Base-by-base conservation (phyloP, 352 stramenopile species). In the Phytophthora europaea region DNA sequence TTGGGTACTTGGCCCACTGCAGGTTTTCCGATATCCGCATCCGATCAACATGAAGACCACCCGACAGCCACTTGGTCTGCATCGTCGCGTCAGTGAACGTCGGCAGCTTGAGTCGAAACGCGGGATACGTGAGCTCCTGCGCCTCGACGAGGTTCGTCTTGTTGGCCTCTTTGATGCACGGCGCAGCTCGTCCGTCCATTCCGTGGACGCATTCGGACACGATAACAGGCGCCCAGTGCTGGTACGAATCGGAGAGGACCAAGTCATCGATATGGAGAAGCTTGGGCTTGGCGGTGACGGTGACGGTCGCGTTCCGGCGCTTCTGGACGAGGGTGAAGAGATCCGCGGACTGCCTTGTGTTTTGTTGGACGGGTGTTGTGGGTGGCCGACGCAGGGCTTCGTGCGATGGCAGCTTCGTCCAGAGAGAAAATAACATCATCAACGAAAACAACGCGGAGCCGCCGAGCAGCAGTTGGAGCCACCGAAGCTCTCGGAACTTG, bases 211-310 rank as follows among this genome's bases (percentile, higher is more conserved):
- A 78, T 45, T 75, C 70, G 22, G 66, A 62, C n/a, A 78, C 61
- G 12, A 78, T 75, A 16, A 78, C 36, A 16, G 72, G 66, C 0
- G 65, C 65, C 72, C 72, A 78, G 2, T 69, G 60, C 18, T 65
- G 6, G 61, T 72, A 78, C 36, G 72, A 78, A 45, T 74, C 28
- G 26, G 72, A 78, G 33, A 33, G 31, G 1, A 28, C 56, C 43
- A 78, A 57, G 52, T 78, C 72, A 31, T 78, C 72, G 48, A 75
- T 23, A 28, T 78, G 72, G n/a, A 75, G 65, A 57, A 68, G 48
- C 10, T 65, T 33, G 2, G 22, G 12, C 6, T 70, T 45, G 34
- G 36, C 50, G 15, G 23, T 40, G 12, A 22, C 33, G 40, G 43
- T 53, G 12, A 22, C 23, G 40, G 43, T 57, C 38, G 15, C 51